Conservation (phyloP, 352 stramenopile genomes). For the Albugo candida region DNA sequence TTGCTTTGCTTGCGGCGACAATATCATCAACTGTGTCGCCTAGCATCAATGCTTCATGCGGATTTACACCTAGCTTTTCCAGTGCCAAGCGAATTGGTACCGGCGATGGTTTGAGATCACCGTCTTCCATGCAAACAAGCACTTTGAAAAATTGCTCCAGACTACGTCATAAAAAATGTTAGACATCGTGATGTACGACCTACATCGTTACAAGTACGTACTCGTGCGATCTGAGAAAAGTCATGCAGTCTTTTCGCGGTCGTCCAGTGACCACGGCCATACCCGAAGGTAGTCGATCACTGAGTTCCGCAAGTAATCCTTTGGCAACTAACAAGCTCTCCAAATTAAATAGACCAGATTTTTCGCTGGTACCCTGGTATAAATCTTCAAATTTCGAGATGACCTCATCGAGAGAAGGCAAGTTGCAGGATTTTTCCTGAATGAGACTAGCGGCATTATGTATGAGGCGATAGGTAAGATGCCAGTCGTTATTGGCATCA, state of each 20-base stretch:
- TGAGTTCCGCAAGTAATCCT: slow-evolving; percentile 63
- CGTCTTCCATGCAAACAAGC: slow-evolving; percentile 93
- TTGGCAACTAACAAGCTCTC: slow-evolving; percentile 84
- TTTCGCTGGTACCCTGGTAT: slow-evolving; percentile 77
- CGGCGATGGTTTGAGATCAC: slow-evolving; percentile 84
- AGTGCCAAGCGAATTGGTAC: slow-evolving; percentile 75
- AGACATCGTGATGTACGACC: neutral
- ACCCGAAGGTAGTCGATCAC: slow-evolving; percentile 58
- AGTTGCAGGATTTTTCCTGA: slow-evolving; percentile 7
- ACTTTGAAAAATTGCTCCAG: slow-evolving; percentile 76
- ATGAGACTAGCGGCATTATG: neutral
- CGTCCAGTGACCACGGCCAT: slow-evolving; percentile 86
- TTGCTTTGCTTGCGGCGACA: slow-evolving; percentile 56
- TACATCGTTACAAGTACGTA: slow-evolving; percentile 7
- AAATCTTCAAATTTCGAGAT: slow-evolving; percentile 88
- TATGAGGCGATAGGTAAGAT: slow-evolving; percentile 85
- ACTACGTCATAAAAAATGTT: slow-evolving; percentile 8
- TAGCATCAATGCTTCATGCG: slow-evolving; percentile 76
- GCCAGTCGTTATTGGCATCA: slow-evolving; percentile 96
- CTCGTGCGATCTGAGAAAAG: slow-evolving; percentile 80
- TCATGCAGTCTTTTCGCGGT: slow-evolving; percentile 84
- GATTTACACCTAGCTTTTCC: slow-evolving; percentile 56
- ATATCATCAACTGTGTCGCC: slow-evolving; percentile 96
- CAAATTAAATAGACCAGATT: slow-evolving; percentile 66
- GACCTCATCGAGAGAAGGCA: slow-evolving; percentile 76